Conservation (phyloP, 345 rosid genomes). For the Eucalyptus cloeziana region DNA sequence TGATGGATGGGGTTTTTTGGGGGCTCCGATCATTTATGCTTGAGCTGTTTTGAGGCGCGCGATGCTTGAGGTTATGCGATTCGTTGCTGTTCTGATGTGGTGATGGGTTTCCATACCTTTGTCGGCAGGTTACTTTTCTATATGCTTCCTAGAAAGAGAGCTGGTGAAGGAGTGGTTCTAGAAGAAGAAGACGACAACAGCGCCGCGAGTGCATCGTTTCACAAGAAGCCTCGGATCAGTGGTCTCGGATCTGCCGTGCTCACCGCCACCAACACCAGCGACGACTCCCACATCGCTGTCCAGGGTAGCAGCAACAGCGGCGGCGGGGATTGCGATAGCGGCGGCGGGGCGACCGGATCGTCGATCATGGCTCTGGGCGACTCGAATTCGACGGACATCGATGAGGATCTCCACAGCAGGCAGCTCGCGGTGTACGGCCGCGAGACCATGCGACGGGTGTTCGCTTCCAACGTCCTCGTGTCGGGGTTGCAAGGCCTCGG, state of each 20-base stretch:
- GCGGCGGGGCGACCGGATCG: not conserved
- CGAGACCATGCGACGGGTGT: constrained; percentile 94
- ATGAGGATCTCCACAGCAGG: constrained; percentile 96
- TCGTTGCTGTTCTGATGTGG: constrained; percentile 7
- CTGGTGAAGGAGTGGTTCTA: constrained; percentile 36
- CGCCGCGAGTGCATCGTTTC: constrained; percentile 18
- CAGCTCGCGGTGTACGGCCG: constrained; percentile 99
- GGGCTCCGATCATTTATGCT: constrained; percentile 10
- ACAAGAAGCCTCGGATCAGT: constrained; percentile 52
- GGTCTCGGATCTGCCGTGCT: constrained; percentile 4
- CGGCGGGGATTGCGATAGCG: not conserved
- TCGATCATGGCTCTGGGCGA: constrained; percentile 70
- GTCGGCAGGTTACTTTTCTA: constrained; percentile 57
- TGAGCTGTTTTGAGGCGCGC: not conserved
- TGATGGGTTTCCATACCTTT: constrained; percentile 26
- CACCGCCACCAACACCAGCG: constrained; percentile 1
- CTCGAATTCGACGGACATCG: constrained; percentile 61
- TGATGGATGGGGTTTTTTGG: not conserved
- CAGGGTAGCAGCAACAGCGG: constrained; percentile 1
- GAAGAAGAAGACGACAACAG: constrained; percentile 18
- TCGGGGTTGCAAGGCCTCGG: constrained; percentile 97
- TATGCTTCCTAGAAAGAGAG: constrained; percentile 97
- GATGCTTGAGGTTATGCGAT: not conserved
- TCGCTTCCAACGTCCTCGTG: constrained; percentile 77
- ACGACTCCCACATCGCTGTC: not conserved